Percentiles rank a stretch among this genome's conserved stretches.
Evolutionary conservation across 495 filamentous ascomycete genomes (phyloP).

Genomic region (Aspergillus haitiensis): DNA sequence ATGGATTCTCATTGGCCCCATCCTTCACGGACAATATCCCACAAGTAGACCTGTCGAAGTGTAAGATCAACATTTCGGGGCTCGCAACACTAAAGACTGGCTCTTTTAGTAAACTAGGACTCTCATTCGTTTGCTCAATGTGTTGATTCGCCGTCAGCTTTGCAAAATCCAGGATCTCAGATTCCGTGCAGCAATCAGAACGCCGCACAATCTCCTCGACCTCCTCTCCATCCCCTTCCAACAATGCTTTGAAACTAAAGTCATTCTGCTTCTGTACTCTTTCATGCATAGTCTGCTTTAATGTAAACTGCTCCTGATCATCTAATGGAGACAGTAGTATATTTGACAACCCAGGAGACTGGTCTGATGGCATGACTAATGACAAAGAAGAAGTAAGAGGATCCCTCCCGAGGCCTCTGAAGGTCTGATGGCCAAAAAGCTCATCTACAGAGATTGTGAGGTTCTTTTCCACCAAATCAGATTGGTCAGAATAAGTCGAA

Average conservation of each 20-base stretch:
- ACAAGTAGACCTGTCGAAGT: slow-evolving; percentile 71
- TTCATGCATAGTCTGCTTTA: slow-evolving; percentile 9
- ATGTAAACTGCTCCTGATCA: slow-evolving; percentile 11
- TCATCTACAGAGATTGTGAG: slow-evolving; percentile 15
- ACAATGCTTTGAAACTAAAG: slow-evolving; percentile 38
- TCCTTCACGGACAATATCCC: slow-evolving; percentile 74
- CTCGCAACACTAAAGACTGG: slow-evolving; percentile 51
- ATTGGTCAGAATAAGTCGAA: slow-evolving; percentile 7
- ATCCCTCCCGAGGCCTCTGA: slow-evolving; percentile 19
- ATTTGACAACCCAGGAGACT: slow-evolving; percentile 25
- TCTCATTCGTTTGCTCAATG: background rate
- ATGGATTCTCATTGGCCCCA: slow-evolving; percentile 73
- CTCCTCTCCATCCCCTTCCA: slow-evolving; percentile 51
- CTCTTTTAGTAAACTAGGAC: slow-evolving; percentile 28
- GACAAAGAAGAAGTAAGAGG: slow-evolving; percentile 18
- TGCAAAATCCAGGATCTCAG: slow-evolving; percentile 37
- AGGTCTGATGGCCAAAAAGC: slow-evolving; percentile 14
- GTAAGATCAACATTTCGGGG: slow-evolving; percentile 64
- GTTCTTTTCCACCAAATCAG: slow-evolving; percentile 9
- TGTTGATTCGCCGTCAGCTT: slow-evolving; percentile 5
- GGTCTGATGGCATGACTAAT: slow-evolving; percentile 16
- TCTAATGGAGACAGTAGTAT: slow-evolving; percentile 12
- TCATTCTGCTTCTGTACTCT: slow-evolving; percentile 14
- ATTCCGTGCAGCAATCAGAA: slow-evolving; percentile 37
- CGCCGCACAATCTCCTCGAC: slow-evolving; percentile 62